Evolutionary conservation across 1,284 basidiomycete species (phyloP).

Genomic region (Entoloma clypeatum): DNA sequence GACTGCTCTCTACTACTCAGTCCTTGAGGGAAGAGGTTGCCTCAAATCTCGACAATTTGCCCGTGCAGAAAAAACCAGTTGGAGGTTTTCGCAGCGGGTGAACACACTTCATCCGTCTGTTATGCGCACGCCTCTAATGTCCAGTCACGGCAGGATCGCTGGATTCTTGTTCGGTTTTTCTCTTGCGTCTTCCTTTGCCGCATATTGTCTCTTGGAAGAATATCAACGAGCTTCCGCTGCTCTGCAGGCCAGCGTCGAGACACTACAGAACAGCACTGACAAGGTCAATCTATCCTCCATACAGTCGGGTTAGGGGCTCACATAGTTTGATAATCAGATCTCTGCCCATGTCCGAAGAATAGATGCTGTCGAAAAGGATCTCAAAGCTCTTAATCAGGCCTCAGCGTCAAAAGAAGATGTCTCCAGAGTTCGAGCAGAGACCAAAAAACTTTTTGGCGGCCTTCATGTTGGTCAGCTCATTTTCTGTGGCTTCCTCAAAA

Average conservation of each 20-base stretch:
- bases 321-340: constrained; percentile 46
- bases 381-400: constrained; percentile 68
- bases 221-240: constrained; percentile 83
- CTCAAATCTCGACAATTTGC: constrained; percentile 53
- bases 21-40: constrained; percentile 46
- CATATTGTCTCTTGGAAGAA: constrained; percentile 86
- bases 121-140: constrained; percentile 4
- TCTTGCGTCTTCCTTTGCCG: constrained; percentile 76
- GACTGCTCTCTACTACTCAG: constrained; percentile 37
- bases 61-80: constrained; percentile 70
- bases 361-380: constrained; percentile 84
- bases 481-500: not conserved
- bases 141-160: constrained; percentile 59
- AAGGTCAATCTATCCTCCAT: constrained; percentile 46
- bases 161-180: constrained; percentile 91
- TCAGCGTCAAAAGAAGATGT: constrained; percentile 78
- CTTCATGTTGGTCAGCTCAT: constrained; percentile 63
- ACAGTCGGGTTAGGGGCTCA: not conserved
- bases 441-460: constrained; percentile 83
- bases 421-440: constrained; percentile 68
- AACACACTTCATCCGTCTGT: constrained; percentile 24
- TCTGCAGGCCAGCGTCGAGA: constrained; percentile 82
- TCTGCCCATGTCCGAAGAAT: constrained; percentile 82
- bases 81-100: constrained; percentile 88
- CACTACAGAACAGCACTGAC: constrained; percentile 79